phyloP scores from a whole-genome alignment of 129 eudicot genomes.

The Arctium lappa region DNA sequence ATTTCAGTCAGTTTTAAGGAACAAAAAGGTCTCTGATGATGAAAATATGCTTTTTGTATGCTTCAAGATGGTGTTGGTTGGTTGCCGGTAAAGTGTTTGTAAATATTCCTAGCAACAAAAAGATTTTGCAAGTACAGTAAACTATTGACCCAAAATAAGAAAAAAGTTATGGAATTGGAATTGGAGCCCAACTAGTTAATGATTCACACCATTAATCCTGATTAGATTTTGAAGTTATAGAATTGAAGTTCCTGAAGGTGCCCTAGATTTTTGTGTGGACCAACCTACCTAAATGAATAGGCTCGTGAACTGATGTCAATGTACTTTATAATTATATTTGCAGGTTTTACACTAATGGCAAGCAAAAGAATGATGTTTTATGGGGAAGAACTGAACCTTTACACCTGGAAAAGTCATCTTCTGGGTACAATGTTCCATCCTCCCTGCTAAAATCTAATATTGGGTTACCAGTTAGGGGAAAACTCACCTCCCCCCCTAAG shows the following conservation, averaged over 20 bases:
- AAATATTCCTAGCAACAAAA: constrained; percentile 18
- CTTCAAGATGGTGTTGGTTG: constrained; percentile 17
- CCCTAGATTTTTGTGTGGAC: constrained; percentile 2
- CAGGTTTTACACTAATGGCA: constrained; percentile 81
- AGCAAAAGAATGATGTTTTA: constrained; percentile 43
- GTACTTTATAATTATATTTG: background rate
- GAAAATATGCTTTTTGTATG: constrained; percentile 13
- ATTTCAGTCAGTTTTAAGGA: constrained; percentile 6
- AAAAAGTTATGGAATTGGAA: background rate
- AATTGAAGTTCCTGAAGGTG: background rate
- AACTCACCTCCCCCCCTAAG: constrained; percentile 31
- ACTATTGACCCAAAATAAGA: background rate
- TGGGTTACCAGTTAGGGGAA: constrained; percentile 36
- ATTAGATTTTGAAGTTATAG: background rate
- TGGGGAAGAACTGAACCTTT: constrained; percentile 63
- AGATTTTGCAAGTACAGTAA: background rate
- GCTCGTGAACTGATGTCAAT: background rate
- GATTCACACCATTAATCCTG: background rate
- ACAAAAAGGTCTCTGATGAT: background rate
- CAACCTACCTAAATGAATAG: background rate
- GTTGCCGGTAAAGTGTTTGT: constrained; percentile 31
- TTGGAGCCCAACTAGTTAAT: background rate
- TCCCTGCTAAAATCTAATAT: constrained; percentile 32
- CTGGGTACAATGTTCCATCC: constrained; percentile 56
- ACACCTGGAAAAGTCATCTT: constrained; percentile 52